A percentile compares a stretch with the other conserved stretches of the same genome.
Evolutionary conservation across 768 basidiomycete species (phyloP).

Genomic region (Rhodotorula toruloides): DNA sequence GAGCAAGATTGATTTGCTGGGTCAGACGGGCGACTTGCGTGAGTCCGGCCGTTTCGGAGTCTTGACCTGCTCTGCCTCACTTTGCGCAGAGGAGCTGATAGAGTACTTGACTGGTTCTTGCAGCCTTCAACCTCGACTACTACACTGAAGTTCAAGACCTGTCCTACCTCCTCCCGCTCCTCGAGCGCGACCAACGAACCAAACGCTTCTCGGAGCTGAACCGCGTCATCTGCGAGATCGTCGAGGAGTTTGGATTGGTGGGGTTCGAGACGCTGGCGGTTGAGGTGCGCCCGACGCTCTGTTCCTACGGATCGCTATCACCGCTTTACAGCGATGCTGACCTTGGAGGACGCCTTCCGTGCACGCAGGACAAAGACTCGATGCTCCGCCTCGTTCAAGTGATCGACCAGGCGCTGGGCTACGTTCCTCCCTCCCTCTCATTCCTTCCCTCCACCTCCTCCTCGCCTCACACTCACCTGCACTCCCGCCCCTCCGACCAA

Average conservation of each 20-base stretch:
- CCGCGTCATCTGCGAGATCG: conserved; percentile 80
- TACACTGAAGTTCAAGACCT: conserved; percentile 98
- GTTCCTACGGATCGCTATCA: not conserved
- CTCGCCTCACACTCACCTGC: not conserved
- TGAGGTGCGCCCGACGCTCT: conserved; percentile 57
- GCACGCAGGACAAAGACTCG: conserved; percentile 74
- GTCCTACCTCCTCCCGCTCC: conserved; percentile 71
- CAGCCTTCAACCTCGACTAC: conserved; percentile 95
- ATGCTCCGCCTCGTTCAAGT: conserved; percentile 80
- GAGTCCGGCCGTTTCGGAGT: conserved; percentile 38
- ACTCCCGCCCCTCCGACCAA: conserved; percentile 42
- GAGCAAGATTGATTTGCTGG: conserved; percentile 88
- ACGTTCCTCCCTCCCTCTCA: conserved; percentile 68
- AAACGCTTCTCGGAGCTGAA: conserved; percentile 74
- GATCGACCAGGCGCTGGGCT: conserved; percentile 88
- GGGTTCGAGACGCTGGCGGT: conserved; percentile 96
- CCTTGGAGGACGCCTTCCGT: not conserved
- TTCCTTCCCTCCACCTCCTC: conserved; percentile 39
- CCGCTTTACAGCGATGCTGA: not conserved
- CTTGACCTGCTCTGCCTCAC: not conserved
- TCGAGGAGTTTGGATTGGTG: conserved; percentile 87
- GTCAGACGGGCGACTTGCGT: conserved; percentile 88
- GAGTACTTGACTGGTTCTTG: too few relatives aligned
- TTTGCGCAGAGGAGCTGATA: not conserved
- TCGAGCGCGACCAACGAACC: conserved; percentile 56